Evolutionary conservation across 768 basidiomycete genomes (phyloP).

Genomic region (Leucosporidium creatinivorum): DNA sequence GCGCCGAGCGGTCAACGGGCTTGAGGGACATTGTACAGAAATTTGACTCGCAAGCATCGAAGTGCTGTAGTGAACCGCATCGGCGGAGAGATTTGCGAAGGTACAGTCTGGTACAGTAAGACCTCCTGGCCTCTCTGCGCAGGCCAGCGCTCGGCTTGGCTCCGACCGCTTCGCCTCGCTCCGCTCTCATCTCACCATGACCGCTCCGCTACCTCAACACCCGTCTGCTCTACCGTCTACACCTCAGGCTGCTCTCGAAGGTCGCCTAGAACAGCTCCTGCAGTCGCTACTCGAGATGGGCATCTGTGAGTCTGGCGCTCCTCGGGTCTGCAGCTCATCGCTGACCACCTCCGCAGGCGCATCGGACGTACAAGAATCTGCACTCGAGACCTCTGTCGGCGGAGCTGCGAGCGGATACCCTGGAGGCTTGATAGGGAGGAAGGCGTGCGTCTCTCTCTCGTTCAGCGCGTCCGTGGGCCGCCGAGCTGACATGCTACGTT

Average conservation of each 20-base stretch:
- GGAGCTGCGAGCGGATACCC: constrained; percentile 16
- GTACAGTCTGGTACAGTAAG: too few relatives aligned
- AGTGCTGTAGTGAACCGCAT: too few relatives aligned
- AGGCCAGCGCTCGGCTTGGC: too few relatives aligned
- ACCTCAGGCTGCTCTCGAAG: constrained; percentile 7
- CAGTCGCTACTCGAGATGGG: constrained; percentile 32
- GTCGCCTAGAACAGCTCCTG: constrained; percentile 24
- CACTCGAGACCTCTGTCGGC: constrained; percentile 4
- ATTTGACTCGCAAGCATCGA: too few relatives aligned
- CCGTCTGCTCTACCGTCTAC: too few relatives aligned
- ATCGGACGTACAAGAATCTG: constrained; percentile 25
- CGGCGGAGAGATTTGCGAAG: too few relatives aligned
- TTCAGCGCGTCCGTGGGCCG: background rate
- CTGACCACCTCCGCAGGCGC: constrained; percentile 15
- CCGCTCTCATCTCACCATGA: too few relatives aligned
- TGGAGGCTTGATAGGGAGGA: constrained; percentile 28
- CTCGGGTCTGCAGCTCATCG: background rate
- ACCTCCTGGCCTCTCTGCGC: too few relatives aligned
- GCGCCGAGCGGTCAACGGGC: too few relatives aligned
- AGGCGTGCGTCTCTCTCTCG: constrained; percentile 8
- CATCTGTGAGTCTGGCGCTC: constrained; percentile 11
- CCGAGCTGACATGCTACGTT: background rate
- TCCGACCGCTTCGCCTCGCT: too few relatives aligned
- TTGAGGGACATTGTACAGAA: too few relatives aligned
- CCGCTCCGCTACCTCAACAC: too few relatives aligned